Base-by-base conservation (phyloP, 768 basidiomycete species). In the Suillus cothurnatus region DNA sequence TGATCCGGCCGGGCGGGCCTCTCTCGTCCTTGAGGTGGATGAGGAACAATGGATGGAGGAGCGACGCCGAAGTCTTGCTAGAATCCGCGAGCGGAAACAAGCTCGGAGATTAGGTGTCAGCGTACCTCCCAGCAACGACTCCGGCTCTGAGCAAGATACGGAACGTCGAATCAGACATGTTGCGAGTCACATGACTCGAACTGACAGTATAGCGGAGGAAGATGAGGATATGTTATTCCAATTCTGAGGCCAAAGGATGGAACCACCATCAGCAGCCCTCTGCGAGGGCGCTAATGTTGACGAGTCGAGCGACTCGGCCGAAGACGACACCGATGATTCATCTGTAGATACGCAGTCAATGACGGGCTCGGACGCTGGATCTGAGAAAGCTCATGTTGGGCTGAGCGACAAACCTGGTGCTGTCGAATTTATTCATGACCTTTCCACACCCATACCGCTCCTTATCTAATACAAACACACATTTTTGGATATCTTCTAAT, bases 41-140 rank as follows among this genome's bases (percentile, higher is more conserved):
- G 75, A 77, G 12, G 77, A 78, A 0, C 69, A 75, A 31, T 77
- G 76, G 77, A 77, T 77, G 76, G 76, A 77, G 23, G 76, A 77
- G 41, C 77, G 76, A 26, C 77, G 74, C 31, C 19, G 67, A 60
- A 78, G 77, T 58, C 71, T 77, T 31, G 67, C 75, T 43, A 70
- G 67, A 57, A 74, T 77, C 62, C 74, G 62, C 12, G 77, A 77
- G 60, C 73, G 76, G 47, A 77, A 77, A 66, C 67, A 72, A 34
- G 76, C 76, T 12, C 76, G 76, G 32, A 64, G 76, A 34, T 68
- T 76, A 72, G 75, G 75, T 6, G 59, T 78, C 61, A 61, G 65
- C 47, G 68, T 71, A 55, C 69, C 75, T 17, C 50, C 61, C n/a
- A 52, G 61, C 4, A 0, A 55, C 32, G 68, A 63, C 38, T 62